Evolutionary conservation across 495 filamentous ascomycete genomes (phyloP).

Genomic region (Hypoxylon cercidicola): DNA sequence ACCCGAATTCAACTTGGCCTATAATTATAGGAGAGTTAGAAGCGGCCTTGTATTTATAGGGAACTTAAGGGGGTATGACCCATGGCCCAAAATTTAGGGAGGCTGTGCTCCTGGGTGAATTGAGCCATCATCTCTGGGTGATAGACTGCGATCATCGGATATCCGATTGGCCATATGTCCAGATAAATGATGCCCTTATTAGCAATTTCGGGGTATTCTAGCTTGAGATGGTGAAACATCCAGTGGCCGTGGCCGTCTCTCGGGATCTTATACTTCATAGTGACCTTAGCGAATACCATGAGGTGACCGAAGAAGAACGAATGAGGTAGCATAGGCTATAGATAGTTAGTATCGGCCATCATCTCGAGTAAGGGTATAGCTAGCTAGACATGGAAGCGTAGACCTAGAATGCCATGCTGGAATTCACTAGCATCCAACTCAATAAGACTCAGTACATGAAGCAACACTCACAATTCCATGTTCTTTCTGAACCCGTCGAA

Average conservation of each 20-base stretch:
- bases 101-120: constrained; percentile 44
- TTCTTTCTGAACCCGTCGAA: constrained; percentile 43
- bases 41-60: too few relatives aligned
- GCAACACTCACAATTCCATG: constrained; percentile 40
- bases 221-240: constrained; percentile 29
- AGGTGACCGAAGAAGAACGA: constrained; percentile 54
- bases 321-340: constrained; percentile 52
- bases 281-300: constrained; percentile 36
- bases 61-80: too few relatives aligned
- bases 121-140: constrained; percentile 50
- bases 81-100: constrained; percentile 47
- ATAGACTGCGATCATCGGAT: constrained; percentile 49
- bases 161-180: constrained; percentile 57
- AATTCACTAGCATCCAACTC: neutral
- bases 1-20: constrained; percentile 46
- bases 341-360: constrained; percentile 9
- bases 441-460: neutral
- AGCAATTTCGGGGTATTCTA: constrained; percentile 42
- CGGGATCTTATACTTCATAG: constrained; percentile 34
- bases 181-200: constrained; percentile 50
- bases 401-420: neutral
- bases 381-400: neutral
- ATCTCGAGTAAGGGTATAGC: neutral
- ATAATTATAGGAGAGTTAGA: too few relatives aligned
- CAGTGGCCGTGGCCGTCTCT: constrained; percentile 36